Conservation (phyloP, 2,329 filamentous ascomycete genomes). For the Trichoderma aggressivum region DNA sequence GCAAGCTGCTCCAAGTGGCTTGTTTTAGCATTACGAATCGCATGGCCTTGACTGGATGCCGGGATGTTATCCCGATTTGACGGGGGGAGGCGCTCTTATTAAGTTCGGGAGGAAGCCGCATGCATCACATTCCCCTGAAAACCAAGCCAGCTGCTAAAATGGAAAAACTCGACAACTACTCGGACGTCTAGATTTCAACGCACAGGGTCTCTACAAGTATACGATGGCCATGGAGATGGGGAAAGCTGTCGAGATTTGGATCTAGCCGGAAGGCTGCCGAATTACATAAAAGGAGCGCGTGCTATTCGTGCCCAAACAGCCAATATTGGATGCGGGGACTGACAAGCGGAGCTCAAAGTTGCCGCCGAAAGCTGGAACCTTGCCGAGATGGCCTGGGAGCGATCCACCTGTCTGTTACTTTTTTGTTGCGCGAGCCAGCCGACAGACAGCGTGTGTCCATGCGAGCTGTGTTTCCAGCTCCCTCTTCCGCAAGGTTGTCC, state of each 20-base stretch:
- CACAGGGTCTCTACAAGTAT: too few species aligned
- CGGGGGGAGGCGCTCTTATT: conserved; percentile 9
- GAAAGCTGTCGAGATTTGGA: neutral
- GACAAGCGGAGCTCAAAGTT: conserved; percentile 16
- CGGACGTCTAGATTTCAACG: neutral
- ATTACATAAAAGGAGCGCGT: neutral
- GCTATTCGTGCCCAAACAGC: conserved; percentile 5
- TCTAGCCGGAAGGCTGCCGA: conserved; percentile 5
- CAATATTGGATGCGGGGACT: conserved; percentile 16
- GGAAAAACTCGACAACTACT: neutral
- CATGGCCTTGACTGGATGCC: conserved; percentile 12
- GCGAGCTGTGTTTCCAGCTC: conserved; percentile 2
- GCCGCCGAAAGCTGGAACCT: conserved; percentile 13
- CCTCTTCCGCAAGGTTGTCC: neutral
- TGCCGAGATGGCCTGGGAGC: neutral
- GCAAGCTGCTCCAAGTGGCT: neutral
- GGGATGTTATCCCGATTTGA: conserved; percentile 7
- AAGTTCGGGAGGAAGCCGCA: conserved; percentile 14
- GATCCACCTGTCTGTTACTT: conserved; percentile 4
- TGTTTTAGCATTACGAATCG: conserved; percentile 13
- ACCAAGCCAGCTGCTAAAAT: neutral
- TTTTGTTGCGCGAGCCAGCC: neutral
- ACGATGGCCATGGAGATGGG: neutral
- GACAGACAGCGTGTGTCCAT: neutral
- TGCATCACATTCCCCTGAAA: conserved; percentile 11